phyloP scores from a whole-genome alignment of 2,329 filamentous ascomycete species.

The Neopestalotiopsis clavispora region DNA sequence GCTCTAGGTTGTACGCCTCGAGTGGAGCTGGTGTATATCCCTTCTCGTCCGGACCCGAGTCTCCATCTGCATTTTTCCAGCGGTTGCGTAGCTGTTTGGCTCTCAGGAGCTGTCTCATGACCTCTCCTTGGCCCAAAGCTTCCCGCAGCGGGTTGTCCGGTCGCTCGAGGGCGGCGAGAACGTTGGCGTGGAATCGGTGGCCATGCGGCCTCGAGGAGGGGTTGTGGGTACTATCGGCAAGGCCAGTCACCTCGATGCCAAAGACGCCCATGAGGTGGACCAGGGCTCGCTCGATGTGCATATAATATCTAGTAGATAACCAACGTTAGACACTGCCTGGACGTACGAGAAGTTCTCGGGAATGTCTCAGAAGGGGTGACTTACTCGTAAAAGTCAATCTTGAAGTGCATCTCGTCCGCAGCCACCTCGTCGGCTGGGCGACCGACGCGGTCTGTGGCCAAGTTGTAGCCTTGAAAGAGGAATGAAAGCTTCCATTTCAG shows the following conservation, averaged over 20 bases:
- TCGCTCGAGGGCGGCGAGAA: conserved; percentile 66
- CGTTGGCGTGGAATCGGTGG: conserved; percentile 73
- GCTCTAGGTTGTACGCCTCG: conserved; percentile 64
- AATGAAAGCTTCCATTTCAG: conserved; percentile 69
- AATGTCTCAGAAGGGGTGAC: neutral
- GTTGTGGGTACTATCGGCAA: conserved; percentile 18
- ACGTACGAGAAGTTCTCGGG: too few relatives aligned
- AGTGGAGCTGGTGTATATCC: conserved; percentile 44
- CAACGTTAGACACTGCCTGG: neutral
- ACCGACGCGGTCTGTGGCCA: conserved; percentile 47
- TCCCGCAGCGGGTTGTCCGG: conserved; percentile 59
- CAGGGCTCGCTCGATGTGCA: conserved; percentile 72
- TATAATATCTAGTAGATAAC: conserved; percentile 54
- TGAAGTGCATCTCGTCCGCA: conserved; percentile 68
- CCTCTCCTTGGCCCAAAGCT: conserved; percentile 59
- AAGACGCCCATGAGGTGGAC: conserved; percentile 70
- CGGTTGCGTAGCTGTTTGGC: conserved; percentile 75
- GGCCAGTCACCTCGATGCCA: conserved; percentile 52
- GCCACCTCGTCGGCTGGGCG: conserved; percentile 38
- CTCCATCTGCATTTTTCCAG: conserved; percentile 71
- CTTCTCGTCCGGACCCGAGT: neutral
- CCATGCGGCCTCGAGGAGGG: conserved; percentile 14
- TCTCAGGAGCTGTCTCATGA: conserved; percentile 61
- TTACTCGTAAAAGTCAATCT: conserved; percentile 77
- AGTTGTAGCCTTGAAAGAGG: conserved; percentile 60